Evolutionary conservation across 2,329 filamentous ascomycete genomes (phyloP), one percentile per base, ranked within the genome.

Genomic region (Epichloe coenophiala): DNA sequence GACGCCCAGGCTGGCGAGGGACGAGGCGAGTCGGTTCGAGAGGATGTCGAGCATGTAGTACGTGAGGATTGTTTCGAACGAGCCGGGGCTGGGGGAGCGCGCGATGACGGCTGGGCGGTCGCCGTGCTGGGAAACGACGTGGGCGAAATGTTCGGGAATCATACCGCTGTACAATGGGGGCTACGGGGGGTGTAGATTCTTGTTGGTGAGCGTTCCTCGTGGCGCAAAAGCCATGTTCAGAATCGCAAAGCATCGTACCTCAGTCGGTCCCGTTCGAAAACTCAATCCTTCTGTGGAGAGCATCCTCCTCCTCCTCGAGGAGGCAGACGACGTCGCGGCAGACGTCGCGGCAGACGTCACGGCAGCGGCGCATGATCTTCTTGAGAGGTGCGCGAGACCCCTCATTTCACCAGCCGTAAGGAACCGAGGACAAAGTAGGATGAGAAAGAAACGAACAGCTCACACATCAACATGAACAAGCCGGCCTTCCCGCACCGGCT

Each of bases 21-120:
- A 86, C 47, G 76, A 71, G 1, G 89, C 88, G 8, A 95, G 71
- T 3, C 76, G 73, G 71, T 89, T 91, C 55, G 88, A 95, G 52
- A 80, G 74, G 3, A 74, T 68, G 64, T 97, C 87, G 9, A 98
- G 78, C 5, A 73, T 74, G 47, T 80, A 70, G 65, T 95, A 97
- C 0, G 83, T 91, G 51, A 94, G 71, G 1, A 71, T 73, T 2
- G 76, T 78, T 59, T 93, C 50, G 35, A 36, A 35, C 13, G n/a
- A 21, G n/a, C 4, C 45, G 57, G 71, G 72, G 72, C 1, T 73
- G 80, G 49, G 0, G 0, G 70, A 62, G 47, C 76, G 72, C 31
- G 71, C 67, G 45, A 81, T 74, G 51, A 82, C 72, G 45, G 81
- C 80, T 0, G 73, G 73, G 6, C 74, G 73, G 63, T 88, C 83